A percentile compares a stretch with the other conserved stretches of the same genome.
phyloP scores from a whole-genome alignment of 495 filamentous ascomycete species.

The Jackrogersella multiformis region DNA sequence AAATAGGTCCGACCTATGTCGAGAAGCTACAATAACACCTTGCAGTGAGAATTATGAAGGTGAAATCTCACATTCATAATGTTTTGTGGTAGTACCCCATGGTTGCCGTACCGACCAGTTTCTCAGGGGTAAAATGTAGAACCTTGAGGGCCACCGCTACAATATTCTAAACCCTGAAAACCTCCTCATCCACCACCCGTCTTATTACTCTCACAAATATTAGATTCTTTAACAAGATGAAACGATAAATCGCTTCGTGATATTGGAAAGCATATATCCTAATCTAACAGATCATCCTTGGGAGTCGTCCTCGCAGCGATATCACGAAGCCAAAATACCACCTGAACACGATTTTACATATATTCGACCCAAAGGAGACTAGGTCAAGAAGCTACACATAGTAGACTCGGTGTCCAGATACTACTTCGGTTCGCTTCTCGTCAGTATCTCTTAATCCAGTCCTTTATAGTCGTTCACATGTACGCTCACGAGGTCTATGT shows the following conservation, averaged over 20 bases:
- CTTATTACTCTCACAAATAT: background rate
- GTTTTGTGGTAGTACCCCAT: background rate
- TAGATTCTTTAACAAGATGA: background rate
- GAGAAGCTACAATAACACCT: background rate
- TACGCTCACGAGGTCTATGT: background rate
- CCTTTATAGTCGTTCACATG: background rate
- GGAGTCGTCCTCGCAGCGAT: background rate
- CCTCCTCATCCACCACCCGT: background rate
- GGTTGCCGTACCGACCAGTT: conserved; percentile 7
- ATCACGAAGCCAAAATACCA: background rate
- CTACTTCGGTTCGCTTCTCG: background rate
- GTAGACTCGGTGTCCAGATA: background rate
- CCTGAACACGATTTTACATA: background rate
- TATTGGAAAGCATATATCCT: background rate
- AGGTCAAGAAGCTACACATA: no score
- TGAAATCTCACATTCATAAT: background rate
- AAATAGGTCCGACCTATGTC: background rate
- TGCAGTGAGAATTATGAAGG: background rate
- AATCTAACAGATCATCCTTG: background rate
- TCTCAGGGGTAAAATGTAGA: conserved; percentile 22
- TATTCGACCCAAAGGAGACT: background rate
- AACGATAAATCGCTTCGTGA: background rate
- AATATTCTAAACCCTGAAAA: conserved; percentile 12
- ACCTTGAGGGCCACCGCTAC: conserved; percentile 23
- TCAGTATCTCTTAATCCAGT: background rate